These are phyloP conservation scores for Yamadazyma olivae DNA, from an alignment of 805 yeast species.

Conservation along the genomic window DNA sequence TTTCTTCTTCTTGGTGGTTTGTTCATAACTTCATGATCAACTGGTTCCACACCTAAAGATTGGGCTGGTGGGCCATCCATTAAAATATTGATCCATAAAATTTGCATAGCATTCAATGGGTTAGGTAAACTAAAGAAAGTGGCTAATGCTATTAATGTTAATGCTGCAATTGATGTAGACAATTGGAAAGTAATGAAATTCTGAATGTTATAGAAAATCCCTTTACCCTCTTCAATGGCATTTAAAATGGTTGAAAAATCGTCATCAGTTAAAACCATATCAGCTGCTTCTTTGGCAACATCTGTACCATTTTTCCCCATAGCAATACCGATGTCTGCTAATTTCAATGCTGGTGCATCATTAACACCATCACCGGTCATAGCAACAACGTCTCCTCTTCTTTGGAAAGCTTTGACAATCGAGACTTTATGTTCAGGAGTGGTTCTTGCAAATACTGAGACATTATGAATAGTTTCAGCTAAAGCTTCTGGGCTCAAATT, in stretches of 20 bases:
- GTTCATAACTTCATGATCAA: constrained; percentile 91
- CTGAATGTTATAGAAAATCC: constrained; percentile 93
- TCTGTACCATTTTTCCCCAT: constrained; percentile 96
- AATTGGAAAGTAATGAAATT: constrained; percentile 92
- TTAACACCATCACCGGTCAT: constrained; percentile 99
- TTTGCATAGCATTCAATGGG: constrained; percentile 98
- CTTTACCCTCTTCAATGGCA: constrained; percentile 97
- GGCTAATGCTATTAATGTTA: constrained; percentile 81
- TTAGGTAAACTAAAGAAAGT: constrained; percentile 87
- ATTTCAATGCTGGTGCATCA: constrained; percentile 96
- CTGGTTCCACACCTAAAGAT: constrained; percentile 95
- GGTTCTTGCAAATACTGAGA: constrained; percentile 90
- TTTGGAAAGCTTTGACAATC: constrained; percentile 85
- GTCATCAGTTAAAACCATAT: constrained; percentile 95
- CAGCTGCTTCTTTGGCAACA: constrained; percentile 98
- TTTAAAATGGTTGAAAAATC: constrained; percentile 90
- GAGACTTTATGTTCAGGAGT: constrained; percentile 92
- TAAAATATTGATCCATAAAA: constrained; percentile 91
- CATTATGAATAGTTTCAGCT: constrained; percentile 72
- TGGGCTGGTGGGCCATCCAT: constrained; percentile 99
- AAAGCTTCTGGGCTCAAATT: constrained; percentile 67
- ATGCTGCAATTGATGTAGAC: constrained; percentile 93
- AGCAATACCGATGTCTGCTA: constrained; percentile 94
- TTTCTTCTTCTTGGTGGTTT: constrained; percentile 92
- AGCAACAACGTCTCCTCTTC: constrained; percentile 92